Conservation (phyloP, 2,329 filamentous ascomycete species). For the Trichoderma sp. region DNA sequence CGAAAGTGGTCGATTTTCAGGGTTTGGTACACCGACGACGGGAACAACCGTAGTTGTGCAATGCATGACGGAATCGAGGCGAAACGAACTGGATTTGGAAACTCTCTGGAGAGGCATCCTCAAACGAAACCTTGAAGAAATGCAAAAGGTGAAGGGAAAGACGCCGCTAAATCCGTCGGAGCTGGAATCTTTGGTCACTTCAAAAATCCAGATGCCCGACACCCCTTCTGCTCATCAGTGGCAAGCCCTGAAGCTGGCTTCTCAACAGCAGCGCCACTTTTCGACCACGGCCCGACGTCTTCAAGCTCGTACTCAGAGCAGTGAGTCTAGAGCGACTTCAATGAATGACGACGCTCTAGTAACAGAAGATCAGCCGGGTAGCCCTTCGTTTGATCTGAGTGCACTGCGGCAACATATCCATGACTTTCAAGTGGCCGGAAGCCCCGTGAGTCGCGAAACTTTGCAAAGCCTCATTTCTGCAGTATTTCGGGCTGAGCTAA, state of each 20-base stretch:
- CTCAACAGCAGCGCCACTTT: conserved; percentile 35
- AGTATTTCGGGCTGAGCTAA: conserved; percentile 33
- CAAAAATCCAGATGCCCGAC: conserved; percentile 34
- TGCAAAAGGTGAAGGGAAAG: conserved; percentile 32
- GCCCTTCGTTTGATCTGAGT: conserved; percentile 21
- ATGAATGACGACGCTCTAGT: neutral
- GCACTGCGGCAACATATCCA: conserved; percentile 32
- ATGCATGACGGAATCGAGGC: conserved; percentile 53
- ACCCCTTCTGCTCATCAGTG: conserved; percentile 33
- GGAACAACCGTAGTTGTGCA: conserved; percentile 57
- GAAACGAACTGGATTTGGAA: conserved; percentile 53
- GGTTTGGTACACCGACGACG: conserved; percentile 61
- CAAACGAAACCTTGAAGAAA: conserved; percentile 33
- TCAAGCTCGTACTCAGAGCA: conserved; percentile 8
- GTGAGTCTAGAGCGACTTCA: neutral
- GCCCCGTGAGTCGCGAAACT: conserved; percentile 35
- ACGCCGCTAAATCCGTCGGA: conserved; percentile 25
- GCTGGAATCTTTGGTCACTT: conserved; percentile 31
- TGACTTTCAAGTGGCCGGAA: conserved; percentile 40
- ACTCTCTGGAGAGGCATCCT: conserved; percentile 48
- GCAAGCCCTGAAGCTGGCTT: conserved; percentile 36
- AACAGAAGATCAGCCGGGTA: conserved; percentile 2
- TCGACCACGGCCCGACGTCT: conserved; percentile 33
- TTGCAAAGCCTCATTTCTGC: conserved; percentile 39
- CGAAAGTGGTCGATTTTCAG: conserved; percentile 61